Conservation (phyloP, 331 rosid species). For the Spiraea crenata region DNA sequence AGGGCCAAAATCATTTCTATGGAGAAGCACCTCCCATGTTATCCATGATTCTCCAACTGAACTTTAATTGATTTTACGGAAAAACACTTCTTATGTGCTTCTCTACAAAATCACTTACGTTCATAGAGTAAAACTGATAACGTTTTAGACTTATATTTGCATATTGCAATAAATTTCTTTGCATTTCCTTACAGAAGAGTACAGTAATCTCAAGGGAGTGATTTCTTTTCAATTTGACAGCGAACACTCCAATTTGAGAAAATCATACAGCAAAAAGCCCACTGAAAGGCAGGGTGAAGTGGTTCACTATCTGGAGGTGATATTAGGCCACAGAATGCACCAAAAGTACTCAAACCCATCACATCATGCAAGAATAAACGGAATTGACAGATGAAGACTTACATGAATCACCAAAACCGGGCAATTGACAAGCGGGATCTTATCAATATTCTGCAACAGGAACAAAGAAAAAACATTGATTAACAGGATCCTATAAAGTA, state of each 20-base stretch:
- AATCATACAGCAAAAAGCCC: not conserved
- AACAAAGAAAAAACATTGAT: conserved; percentile 9
- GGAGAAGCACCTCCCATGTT: too few relatives aligned
- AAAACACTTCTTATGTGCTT: too few relatives aligned
- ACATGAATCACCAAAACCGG: conserved; percentile 66
- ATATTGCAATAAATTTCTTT: not conserved
- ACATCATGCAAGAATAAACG: not conserved
- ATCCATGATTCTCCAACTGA: too few relatives aligned
- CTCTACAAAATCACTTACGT: not conserved
- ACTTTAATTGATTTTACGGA: too few relatives aligned
- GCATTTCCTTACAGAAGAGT: not conserved
- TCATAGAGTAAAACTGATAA: not conserved
- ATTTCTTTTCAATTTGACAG: too few relatives aligned
- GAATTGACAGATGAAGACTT: not conserved
- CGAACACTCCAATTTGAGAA: not conserved
- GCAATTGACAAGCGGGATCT: conserved; percentile 51
- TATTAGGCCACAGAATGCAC: not conserved
- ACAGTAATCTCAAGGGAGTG: not conserved
- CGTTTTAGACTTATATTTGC: not conserved
- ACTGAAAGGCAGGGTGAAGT: not conserved
- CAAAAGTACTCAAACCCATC: not conserved
- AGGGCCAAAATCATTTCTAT: too few relatives aligned
- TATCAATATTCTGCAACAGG: conserved; percentile 59
- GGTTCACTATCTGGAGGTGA: not conserved
- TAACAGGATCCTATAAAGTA: not conserved